Base-by-base conservation (phyloP, 345 rosid species). In the Citrus reticulata region DNA sequence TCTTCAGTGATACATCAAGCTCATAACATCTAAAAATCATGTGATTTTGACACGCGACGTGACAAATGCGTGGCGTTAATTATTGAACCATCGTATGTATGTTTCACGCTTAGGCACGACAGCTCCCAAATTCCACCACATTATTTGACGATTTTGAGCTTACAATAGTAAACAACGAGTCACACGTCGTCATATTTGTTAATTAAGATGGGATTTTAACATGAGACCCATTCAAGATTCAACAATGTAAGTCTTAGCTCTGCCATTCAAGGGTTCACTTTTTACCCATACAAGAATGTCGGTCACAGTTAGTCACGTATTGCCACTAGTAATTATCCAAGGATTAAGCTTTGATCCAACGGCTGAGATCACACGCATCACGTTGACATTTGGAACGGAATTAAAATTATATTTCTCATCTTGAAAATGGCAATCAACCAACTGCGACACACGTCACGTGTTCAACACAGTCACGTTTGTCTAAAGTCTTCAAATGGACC, bases 381-480 rank as follows among this genome's bases (percentile, higher is more conserved):
- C 34, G 63, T 65, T 42, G 78, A 75, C 78, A 64, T 75, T 75
- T 64, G 34, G 51, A 30, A 0, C 6, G 2, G 17, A 24, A 25
- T 25, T 1, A 25, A 11, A 25, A 24, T 34, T 32, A 37, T 32
- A 37, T 46, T 34, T 73, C 35, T 61, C 39, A 46, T 65, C 40
- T 72, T 77, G 8, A 34, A 76, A 80, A 66, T 75, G 40, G 51
- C 10, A 6, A 5, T 13, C 59, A 4, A 32, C 67, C 71, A 9
- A 20, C 74, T 30, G 10, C 27, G 24, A 61, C 39, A 51, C 46
- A 60, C 54, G 74, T 76, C 75, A 22, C 24, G 1, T 29, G 68
- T 60, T 72, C 77, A 78, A 68, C 84, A 65, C 78, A 65, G 51
- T 13, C 39, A 24, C 32, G 34, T 6, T 73, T 73, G 3, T 27